A percentile compares a stretch with the other conserved stretches of the same genome.
phyloP scores from a whole-genome alignment of 108 stramenopile species.

The Skeletonema tropicum region DNA sequence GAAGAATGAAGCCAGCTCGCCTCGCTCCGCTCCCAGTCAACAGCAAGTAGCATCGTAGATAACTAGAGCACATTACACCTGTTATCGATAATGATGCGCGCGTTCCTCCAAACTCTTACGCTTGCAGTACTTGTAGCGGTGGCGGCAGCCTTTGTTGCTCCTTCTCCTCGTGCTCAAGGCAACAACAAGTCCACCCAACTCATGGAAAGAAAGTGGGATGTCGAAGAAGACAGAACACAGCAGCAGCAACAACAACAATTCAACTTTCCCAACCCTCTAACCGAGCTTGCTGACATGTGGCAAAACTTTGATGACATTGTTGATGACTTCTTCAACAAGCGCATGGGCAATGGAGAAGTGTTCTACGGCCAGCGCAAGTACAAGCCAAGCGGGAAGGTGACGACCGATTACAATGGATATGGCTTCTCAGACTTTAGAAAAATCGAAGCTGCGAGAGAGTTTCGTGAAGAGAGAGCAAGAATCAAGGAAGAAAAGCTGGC shows the following conservation, averaged over 20 bases:
- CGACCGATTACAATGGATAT: conserved; percentile 80
- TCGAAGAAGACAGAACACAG: conserved; percentile 4
- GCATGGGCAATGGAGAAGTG: conserved; percentile 61
- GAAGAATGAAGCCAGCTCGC: no score
- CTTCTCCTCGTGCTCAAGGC: background rate
- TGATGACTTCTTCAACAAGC: conserved; percentile 86
- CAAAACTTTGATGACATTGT: conserved; percentile 71
- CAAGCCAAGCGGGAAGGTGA: conserved; percentile 71
- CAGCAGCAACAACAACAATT: conserved; percentile 11
- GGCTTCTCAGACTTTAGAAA: conserved; percentile 67
- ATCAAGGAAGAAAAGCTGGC: conserved; percentile 41
- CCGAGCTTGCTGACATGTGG: conserved; percentile 43
- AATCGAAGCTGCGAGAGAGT: conserved; percentile 74
- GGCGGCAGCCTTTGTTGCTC: background rate
- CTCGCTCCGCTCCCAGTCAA: no score
- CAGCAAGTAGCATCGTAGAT: background rate
- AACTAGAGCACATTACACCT: background rate
- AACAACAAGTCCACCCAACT: background rate
- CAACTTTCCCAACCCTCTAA: conserved; percentile 35
- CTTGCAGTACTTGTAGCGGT: background rate
- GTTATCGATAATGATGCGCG: background rate
- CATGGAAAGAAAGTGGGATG: conserved; percentile 7
- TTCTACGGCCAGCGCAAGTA: conserved; percentile 81
- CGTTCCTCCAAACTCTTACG: background rate
- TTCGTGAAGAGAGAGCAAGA: conserved; percentile 64